These are phyloP conservation scores for Cyberlindnera euphorbiae DNA, from an alignment of 805 yeast species.

Conservation along the genomic window DNA sequence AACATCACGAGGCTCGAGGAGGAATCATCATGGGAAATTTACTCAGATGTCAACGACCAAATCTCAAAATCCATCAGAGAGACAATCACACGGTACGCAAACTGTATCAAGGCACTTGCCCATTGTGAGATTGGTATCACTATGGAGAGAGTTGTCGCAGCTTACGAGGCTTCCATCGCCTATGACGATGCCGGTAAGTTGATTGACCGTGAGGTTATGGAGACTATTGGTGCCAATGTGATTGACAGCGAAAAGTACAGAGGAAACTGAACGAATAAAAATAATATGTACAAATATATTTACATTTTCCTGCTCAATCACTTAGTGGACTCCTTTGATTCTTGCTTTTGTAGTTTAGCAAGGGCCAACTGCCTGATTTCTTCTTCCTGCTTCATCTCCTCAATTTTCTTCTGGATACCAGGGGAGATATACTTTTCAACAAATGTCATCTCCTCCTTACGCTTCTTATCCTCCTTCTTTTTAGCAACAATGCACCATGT, in stretches of 20 bases:
- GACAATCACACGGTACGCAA: conserved; percentile 79
- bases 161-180: conserved; percentile 86
- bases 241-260: conserved; percentile 71
- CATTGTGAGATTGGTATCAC: conserved; percentile 82
- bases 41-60: conserved; percentile 80
- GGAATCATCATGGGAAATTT: conserved; percentile 92
- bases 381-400: conserved; percentile 16
- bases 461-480: conserved; percentile 59
- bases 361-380: conserved; percentile 1
- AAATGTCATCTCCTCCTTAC: conserved; percentile 42
- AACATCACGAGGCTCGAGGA: conserved; percentile 84
- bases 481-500: conserved; percentile 83
- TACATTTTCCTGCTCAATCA: conserved; percentile 5
- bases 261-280: conserved; percentile 34
- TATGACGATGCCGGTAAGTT: conserved; percentile 66
- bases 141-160: conserved; percentile 70
- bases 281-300: conserved; percentile 1
- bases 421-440: conserved; percentile 44
- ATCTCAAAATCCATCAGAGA: conserved; percentile 58
- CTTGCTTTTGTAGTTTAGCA: no score
- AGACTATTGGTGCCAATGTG: conserved; percentile 66
- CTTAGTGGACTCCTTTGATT: no score
- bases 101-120: conserved; percentile 79
- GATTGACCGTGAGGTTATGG: conserved; percentile 70
- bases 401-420: conserved; percentile 28